phyloP scores from a whole-genome alignment of 2,329 filamentous ascomycete genomes.

The Colletotrichum chrysophilum region DNA sequence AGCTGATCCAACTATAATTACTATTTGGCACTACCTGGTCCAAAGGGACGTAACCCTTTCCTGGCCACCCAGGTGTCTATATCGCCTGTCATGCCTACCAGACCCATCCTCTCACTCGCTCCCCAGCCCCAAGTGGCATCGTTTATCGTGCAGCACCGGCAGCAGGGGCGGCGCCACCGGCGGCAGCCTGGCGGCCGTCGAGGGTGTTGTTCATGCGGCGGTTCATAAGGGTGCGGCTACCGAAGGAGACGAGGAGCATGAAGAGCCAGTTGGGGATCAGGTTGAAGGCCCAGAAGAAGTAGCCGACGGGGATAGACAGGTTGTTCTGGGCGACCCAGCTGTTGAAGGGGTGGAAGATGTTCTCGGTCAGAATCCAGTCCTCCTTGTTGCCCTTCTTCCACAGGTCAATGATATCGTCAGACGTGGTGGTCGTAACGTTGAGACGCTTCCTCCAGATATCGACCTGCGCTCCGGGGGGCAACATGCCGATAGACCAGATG shows the following conservation, averaged over 20 bases:
- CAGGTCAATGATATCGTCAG: slow-evolving; percentile 66
- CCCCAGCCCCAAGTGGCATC: not conserved
- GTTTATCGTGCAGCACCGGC: slow-evolving; percentile 6
- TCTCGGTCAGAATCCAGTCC: slow-evolving; percentile 55
- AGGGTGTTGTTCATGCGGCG: slow-evolving; percentile 29
- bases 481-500: slow-evolving; percentile 71
- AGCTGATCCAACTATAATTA: slow-evolving; percentile 31
- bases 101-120: not conserved
- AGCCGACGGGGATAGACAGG: slow-evolving; percentile 68
- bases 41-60: not conserved
- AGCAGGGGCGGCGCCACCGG: not conserved
- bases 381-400: slow-evolving; percentile 55
- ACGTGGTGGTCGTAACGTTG: slow-evolving; percentile 72
- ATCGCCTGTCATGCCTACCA: not conserved
- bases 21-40: slow-evolving; percentile 23
- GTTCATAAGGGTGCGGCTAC: slow-evolving; percentile 75
- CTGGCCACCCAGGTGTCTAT: not conserved
- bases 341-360: slow-evolving; percentile 79
- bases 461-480: slow-evolving; percentile 67
- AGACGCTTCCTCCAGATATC: slow-evolving; percentile 69
- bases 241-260: slow-evolving; percentile 77
- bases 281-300: slow-evolving; percentile 69
- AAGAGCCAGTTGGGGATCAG: slow-evolving; percentile 77
- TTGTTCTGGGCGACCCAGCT: slow-evolving; percentile 68
- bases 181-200: not conserved